Percentiles rank a stretch among this genome's conserved stretches.
Conservation (phyloP, 2,329 filamentous ascomycete species). For the Didymella glomerata region DNA sequence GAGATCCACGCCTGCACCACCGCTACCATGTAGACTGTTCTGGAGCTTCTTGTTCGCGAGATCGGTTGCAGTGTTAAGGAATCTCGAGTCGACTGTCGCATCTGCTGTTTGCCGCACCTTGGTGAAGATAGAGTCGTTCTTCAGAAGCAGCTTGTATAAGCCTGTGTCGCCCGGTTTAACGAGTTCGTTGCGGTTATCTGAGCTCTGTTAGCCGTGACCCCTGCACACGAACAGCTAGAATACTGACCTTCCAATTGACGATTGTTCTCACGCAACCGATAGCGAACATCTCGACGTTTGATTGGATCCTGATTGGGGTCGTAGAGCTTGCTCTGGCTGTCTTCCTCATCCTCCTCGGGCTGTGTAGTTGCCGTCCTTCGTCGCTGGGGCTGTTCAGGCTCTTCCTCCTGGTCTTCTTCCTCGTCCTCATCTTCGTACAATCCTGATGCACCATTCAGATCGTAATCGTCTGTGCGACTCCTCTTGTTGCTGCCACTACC, state of each 20-base stretch:
- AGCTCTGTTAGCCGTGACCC: conserved; percentile 1
- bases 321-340: conserved; percentile 62
- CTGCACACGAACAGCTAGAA: background rate
- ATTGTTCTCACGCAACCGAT: conserved; percentile 72
- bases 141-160: conserved; percentile 70
- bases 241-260: conserved; percentile 65
- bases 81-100: conserved; percentile 87
- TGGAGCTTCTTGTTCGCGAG: conserved; percentile 80
- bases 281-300: conserved; percentile 75
- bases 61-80: conserved; percentile 82
- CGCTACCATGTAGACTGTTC: conserved; percentile 75
- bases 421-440: conserved; percentile 34
- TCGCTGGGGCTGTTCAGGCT: conserved; percentile 5
- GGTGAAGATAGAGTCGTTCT: conserved; percentile 70
- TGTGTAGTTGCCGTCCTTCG: conserved; percentile 17
- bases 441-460: conserved; percentile 19
- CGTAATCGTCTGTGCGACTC: conserved; percentile 53
- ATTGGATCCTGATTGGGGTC: conserved; percentile 84
- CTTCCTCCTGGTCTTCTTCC: conserved; percentile 24
- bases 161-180: conserved; percentile 71
- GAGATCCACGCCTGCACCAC: conserved; percentile 79
- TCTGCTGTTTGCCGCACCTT: conserved; percentile 87
- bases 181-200: conserved; percentile 76
- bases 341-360: conserved; percentile 32
- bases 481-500: conserved; percentile 53